phyloP scores from a whole-genome alignment of 441 rosid species.

The Gossypium lobatum region DNA sequence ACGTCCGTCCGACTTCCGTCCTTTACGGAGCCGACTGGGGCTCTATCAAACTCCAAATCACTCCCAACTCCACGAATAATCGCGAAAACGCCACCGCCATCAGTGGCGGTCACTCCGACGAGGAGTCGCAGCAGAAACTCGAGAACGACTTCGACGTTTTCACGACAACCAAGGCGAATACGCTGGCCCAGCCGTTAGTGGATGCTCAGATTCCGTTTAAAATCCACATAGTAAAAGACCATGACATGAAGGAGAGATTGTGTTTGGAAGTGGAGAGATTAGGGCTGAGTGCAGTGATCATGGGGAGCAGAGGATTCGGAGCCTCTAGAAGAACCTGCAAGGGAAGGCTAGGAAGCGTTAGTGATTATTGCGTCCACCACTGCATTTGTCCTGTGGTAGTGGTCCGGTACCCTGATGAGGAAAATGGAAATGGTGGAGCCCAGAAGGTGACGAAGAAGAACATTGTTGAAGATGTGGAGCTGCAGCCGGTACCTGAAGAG shows the following conservation, averaged over 20 bases:
- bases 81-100: neutral
- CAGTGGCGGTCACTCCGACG: neutral
- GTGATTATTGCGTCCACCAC: constrained; percentile 58
- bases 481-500: constrained; percentile 35
- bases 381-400: constrained; percentile 65
- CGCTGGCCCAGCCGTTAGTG: constrained; percentile 50
- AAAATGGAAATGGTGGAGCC: constrained; percentile 18
- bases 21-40: constrained; percentile 56
- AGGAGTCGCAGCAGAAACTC: constrained; percentile 21
- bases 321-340: constrained; percentile 35
- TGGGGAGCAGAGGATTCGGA: constrained; percentile 66
- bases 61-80: neutral
- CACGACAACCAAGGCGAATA: constrained; percentile 36
- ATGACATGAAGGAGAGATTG: constrained; percentile 63
- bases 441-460: constrained; percentile 2
- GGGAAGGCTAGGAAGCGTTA: constrained; percentile 59
- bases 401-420: constrained; percentile 44
- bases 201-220: constrained; percentile 51
- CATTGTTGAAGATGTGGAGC: constrained; percentile 16
- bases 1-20: constrained; percentile 34
- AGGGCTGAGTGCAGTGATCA: constrained; percentile 45
- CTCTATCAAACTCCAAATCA: constrained; percentile 19
- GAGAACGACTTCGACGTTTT: constrained; percentile 46
- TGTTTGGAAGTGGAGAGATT: constrained; percentile 62
- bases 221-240: constrained; percentile 61